These are phyloP conservation scores for Holtermanniella nyarrowii DNA, from an alignment of 768 basidiomycete species.

Conservation along the genomic window DNA sequence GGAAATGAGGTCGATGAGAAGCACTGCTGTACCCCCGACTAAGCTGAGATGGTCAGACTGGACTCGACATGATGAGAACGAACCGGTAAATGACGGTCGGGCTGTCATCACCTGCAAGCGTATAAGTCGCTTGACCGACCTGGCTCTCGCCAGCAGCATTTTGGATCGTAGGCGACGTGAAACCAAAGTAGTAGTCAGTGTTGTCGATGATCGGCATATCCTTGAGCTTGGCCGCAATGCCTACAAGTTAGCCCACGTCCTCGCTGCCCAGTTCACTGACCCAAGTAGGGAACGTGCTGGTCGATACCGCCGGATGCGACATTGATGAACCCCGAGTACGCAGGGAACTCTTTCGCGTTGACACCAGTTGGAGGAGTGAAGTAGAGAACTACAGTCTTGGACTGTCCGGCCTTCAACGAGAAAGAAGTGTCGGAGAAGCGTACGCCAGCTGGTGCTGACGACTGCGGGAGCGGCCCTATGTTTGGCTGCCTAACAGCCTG, in stretches of 20 bases:
- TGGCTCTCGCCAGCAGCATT: constrained; percentile 14
- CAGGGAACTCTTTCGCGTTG: constrained; percentile 47
- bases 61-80: not conserved
- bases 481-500: constrained; percentile 19
- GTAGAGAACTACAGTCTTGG: constrained; percentile 41
- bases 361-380: constrained; percentile 48
- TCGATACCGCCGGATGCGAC: constrained; percentile 16
- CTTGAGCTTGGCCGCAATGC: constrained; percentile 35
- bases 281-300: constrained; percentile 35
- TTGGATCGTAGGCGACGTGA: constrained; percentile 22
- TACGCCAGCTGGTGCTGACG: constrained; percentile 44
- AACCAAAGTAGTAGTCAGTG: constrained; percentile 22
- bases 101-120: constrained; percentile 16
- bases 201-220: constrained; percentile 35
- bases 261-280: constrained; percentile 4
- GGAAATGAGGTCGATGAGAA: constrained; percentile 30
- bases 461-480: constrained; percentile 47
- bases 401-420: constrained; percentile 41
- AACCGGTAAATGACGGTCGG: constrained; percentile 33
- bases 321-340: constrained; percentile 54
- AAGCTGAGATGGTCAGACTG: constrained; percentile 5
- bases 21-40: constrained; percentile 20
- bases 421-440: constrained; percentile 45
- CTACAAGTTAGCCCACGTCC: not conserved
- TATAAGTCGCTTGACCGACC: constrained; percentile 19